Conservation (phyloP, 805 yeast species). For the Cyberlindnera americana region DNA sequence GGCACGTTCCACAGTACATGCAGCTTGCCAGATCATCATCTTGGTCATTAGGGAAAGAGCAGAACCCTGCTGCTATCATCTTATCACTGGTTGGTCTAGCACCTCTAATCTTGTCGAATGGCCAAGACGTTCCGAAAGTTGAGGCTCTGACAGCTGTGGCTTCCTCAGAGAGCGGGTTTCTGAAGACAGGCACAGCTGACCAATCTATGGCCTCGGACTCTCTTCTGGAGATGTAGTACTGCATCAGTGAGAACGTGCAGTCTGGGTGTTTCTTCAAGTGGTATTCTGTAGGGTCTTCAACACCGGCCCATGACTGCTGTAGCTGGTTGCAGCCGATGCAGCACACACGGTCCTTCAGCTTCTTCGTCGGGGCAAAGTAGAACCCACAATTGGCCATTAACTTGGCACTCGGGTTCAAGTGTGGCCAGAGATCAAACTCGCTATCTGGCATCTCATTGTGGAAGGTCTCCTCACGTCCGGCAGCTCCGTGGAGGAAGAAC, state of each 20-base stretch:
- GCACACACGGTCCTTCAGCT: conserved; percentile 47
- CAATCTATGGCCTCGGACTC: conserved; percentile 22
- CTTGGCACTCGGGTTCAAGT: conserved; percentile 28
- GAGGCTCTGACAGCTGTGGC: conserved; percentile 33
- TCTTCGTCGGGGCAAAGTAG: conserved; percentile 53
- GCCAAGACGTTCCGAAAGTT: conserved; percentile 45
- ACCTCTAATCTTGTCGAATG: conserved; percentile 38
- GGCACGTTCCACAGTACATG: conserved; percentile 56
- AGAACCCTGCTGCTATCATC: conserved; percentile 64
- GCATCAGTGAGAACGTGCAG: conserved; percentile 32
- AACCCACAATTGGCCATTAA: conserved; percentile 59
- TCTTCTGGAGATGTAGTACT: conserved; percentile 22
- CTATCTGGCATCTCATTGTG: conserved; percentile 14
- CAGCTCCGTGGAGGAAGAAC: conserved; percentile 11
- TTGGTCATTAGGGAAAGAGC: conserved; percentile 45
- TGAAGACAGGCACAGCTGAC: conserved; percentile 23
- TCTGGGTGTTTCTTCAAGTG: conserved; percentile 36
- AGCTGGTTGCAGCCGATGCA: conserved; percentile 56
- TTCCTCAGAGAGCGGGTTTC: conserved; percentile 32
- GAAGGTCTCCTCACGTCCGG: conserved; percentile 18
- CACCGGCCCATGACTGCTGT: conserved; percentile 55
- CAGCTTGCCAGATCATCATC: conserved; percentile 59
- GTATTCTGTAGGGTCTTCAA: conserved; percentile 46
- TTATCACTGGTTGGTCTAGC: conserved; percentile 36
- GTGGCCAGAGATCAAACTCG: conserved; percentile 25